Evolutionary conservation across 2,329 filamentous ascomycete species (phyloP).

Genomic region (Penicillium sp.): DNA sequence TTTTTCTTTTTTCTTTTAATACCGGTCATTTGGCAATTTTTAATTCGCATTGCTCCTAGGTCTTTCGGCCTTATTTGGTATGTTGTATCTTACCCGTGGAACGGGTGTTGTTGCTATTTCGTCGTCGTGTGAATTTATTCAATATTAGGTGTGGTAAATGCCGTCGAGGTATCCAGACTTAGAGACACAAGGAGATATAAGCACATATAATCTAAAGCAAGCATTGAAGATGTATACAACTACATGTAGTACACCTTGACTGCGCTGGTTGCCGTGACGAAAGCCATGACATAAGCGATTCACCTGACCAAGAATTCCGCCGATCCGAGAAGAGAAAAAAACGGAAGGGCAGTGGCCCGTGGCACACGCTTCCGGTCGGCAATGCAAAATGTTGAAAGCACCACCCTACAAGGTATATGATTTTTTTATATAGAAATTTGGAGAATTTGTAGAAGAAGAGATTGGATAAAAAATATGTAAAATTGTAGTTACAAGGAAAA

Average conservation of each 20-base stretch:
- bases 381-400: background rate
- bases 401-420: background rate
- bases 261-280: constrained; percentile 36
- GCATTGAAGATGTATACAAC: background rate
- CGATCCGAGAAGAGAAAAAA: constrained; percentile 40
- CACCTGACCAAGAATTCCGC: constrained; percentile 34
- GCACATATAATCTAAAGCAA: background rate
- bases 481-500: background rate
- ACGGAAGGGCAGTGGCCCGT: constrained; percentile 29
- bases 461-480: background rate
- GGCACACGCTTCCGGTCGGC: constrained; percentile 10
- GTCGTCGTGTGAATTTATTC: background rate
- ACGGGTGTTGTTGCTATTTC: background rate
- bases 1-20: background rate
- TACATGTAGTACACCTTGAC: background rate
- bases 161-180: background rate
- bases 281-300: constrained; percentile 35
- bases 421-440: background rate
- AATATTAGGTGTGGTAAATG: background rate
- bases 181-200: background rate
- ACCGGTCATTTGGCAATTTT: background rate
- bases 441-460: background rate
- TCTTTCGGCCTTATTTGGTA: background rate
- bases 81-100: background rate
- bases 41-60: background rate